Base-by-base conservation (phyloP, 306 rosid species). In the peach (Prunus persica) region DNA sequence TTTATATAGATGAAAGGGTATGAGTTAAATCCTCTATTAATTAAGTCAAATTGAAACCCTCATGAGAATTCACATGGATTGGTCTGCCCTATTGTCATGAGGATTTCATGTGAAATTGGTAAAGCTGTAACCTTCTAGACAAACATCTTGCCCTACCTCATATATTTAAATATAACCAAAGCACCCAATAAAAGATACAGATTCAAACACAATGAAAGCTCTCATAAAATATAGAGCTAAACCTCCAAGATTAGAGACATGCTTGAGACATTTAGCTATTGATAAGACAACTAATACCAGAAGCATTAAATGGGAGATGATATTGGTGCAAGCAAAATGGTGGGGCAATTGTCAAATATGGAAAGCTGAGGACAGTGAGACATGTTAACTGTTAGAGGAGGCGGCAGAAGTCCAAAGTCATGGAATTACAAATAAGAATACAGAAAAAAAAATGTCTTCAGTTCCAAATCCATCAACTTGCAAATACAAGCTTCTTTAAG, bases 21-120 rank as follows among this genome's bases (percentile, higher is more conserved):
- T 6, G n/a, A 19, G 46, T 7, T 43, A 51, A 84, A 64, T 25
- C 0, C 11, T 49, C 30, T 25, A n/a, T 24, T 47, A 46, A 24
- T 27, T 13, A 2, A 10, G 55, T 13, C 16, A 45, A 68, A 18
- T 9, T 9, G 11, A 18, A 54, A 49, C 11, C 27, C 58, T 75
- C 0, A 56, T 25, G 18, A 43, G 49, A 66, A 70, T n/a, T 81
- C 88, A 87, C 87, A 71, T 76, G 87, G 57, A 62, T 24, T 54
- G 78, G 85, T 84, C 69, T 72, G 25, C 73, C 16, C 43, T 50
- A 24, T 62, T 34, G 47, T 62, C 19, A 24, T 62, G 62, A 56
- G 47, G 70, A 18, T 28, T 66, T 66, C 70, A 66, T n/a, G 10
- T 41, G 16, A 38, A 9, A 19, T n/a, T 66, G 15, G 10, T 24